Evolutionary conservation across 164 flowering plant genomes (phyloP).

Genomic region (Vitis cinerea): DNA sequence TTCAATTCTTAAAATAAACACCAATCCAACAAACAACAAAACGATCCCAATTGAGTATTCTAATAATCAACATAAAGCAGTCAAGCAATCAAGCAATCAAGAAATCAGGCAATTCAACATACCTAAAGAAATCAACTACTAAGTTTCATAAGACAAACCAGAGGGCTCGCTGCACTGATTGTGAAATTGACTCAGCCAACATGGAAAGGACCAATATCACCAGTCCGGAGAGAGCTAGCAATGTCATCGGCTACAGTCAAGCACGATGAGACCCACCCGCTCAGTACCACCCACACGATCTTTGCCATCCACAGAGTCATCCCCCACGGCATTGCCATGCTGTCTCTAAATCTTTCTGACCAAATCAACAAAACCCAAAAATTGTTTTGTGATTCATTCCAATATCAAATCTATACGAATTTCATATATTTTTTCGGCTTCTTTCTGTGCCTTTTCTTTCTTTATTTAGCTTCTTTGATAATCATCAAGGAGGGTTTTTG

Average conservation of each 20-base stretch:
- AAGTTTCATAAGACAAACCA: slow-evolving; percentile 15
- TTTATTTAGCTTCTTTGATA: too few species aligned
- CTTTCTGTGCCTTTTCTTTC: too few species aligned
- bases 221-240: slow-evolving; percentile 61
- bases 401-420: too few species aligned
- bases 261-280: slow-evolving; percentile 74
- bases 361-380: too few species aligned
- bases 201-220: slow-evolving; percentile 78
- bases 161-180: background rate
- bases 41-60: too few species aligned
- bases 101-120: background rate
- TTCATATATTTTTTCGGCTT: too few species aligned
- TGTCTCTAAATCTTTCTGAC: background rate
- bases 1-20: too few species aligned
- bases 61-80: too few species aligned
- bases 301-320: slow-evolving; percentile 52
- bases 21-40: too few species aligned
- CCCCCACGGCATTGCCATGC: slow-evolving; percentile 71
- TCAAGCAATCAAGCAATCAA: background rate
- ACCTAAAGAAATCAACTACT: background rate
- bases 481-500: too few species aligned
- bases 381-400: too few species aligned
- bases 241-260: slow-evolving; percentile 75
- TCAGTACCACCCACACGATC: slow-evolving; percentile 66
- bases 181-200: slow-evolving; percentile 45